Evolutionary conservation across 495 filamentous ascomycete species (phyloP), one percentile per base, ranked within the genome.

Genomic region (Talaromyces nanjingensis): DNA sequence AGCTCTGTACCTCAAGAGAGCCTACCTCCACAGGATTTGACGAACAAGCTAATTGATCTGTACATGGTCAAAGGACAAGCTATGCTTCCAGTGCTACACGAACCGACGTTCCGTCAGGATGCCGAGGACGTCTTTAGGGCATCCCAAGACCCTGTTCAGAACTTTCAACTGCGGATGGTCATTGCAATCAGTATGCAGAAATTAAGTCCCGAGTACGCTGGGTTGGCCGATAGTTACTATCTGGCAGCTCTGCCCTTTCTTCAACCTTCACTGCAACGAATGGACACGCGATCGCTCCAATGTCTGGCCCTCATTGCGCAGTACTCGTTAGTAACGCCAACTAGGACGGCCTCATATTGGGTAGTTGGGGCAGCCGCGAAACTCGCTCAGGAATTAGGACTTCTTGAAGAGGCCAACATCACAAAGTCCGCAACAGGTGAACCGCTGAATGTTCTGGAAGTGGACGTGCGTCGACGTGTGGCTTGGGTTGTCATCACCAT

Each of bases 131-230:
- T 96, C 18, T 93, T 92, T 69, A 79, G 83, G 63, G 89, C 89
- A 18, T 89, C 87, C 12, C 79, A 74, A 8, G 89, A 94, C 70
- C 83, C 91, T 3, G 91, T 90, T 72, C 83, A 92, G 66, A 91
- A 93, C 62, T 98, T 97, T 67, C 84, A 91, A 52, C 71, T 93
- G 42, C 87, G 90, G 62, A 90, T 97, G 84, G 91, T 96, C 29
- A 83, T 97, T 69, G 93, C 93, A 3, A 94, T 96, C 66, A 91
- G 89, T 72, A 86, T 97, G 79, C 92, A 96, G 70, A 96, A 92
- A 71, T 78, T 96, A 66, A 90, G 91, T 70, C 78, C 84, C 2
- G 84, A 84, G 55, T 97, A 90, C 72, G 90, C 91, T 39, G 90
- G 90, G 53, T 80, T 96, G 39, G 93, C 93, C 34, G 92, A 98